Evolutionary conservation across 768 basidiomycete genomes (phyloP).

Genomic region (Mrakia blollopis): DNA sequence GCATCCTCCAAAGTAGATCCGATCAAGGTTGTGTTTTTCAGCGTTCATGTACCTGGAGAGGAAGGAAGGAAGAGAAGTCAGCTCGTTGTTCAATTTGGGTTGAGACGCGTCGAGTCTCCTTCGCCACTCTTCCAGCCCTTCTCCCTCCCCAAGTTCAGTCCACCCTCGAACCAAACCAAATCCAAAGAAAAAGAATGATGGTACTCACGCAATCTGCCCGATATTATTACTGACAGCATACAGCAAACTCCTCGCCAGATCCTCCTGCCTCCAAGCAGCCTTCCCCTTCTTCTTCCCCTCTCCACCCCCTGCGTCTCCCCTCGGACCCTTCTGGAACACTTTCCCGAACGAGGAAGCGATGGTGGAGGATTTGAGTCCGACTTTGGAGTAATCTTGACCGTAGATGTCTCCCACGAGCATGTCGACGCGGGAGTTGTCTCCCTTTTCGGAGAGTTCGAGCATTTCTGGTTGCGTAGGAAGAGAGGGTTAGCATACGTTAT

Average conservation of each 20-base stretch:
- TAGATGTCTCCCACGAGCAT: constrained; percentile 99
- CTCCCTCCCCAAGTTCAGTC: not conserved
- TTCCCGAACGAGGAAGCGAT: constrained; percentile 99
- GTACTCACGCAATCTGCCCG: constrained; percentile 94
- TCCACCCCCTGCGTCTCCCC: constrained; percentile 29
- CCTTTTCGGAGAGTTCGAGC: constrained; percentile 85
- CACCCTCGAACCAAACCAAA: not conserved
- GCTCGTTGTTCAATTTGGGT: not conserved
- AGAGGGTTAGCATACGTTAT: constrained; percentile 13
- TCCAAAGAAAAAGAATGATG: not conserved
- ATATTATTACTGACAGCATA: constrained; percentile 99
- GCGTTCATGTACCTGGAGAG: constrained; percentile 89
- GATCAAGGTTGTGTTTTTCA: constrained; percentile 91
- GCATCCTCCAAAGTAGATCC: constrained; percentile 98
- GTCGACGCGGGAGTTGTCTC: constrained; percentile 89
- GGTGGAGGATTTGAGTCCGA: constrained; percentile 94
- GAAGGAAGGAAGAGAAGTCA: not conserved
- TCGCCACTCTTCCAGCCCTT: not conserved
- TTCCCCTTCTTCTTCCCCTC: constrained; percentile 56
- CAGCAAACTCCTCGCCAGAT: constrained; percentile 87
- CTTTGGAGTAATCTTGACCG: constrained; percentile 86
- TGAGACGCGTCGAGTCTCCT: not conserved
- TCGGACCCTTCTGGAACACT: constrained; percentile 74
- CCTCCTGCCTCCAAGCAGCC: constrained; percentile 75
- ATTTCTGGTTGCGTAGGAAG: constrained; percentile 67